phyloP scores from a whole-genome alignment of 2,329 filamentous ascomycete species.

The Cladophialophora carrionii region DNA sequence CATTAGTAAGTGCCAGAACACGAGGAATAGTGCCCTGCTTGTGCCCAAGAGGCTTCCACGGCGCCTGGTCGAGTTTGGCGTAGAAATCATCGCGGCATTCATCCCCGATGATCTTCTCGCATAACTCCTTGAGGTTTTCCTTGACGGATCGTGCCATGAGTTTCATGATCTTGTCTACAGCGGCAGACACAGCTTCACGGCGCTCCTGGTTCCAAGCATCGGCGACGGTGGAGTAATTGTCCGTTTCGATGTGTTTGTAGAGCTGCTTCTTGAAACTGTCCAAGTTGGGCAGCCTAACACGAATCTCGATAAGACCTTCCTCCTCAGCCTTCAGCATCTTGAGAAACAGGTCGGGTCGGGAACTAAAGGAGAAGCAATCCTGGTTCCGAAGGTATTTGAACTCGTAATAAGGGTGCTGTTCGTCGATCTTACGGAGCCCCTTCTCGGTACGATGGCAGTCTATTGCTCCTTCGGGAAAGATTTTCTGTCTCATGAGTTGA shows the following conservation, averaged over 20 bases:
- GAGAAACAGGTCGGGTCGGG: conserved; percentile 84
- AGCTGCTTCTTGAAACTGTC: conserved; percentile 76
- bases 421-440: conserved; percentile 88
- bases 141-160: conserved; percentile 91
- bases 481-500: conserved; percentile 79
- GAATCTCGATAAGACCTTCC: conserved; percentile 87
- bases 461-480: conserved; percentile 80
- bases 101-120: conserved; percentile 88
- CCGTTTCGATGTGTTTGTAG: conserved; percentile 83
- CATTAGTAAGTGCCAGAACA: conserved; percentile 84
- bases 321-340: conserved; percentile 98
- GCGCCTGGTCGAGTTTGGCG: conserved; percentile 89
- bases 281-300: conserved; percentile 74
- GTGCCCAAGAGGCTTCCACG: conserved; percentile 93
- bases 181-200: conserved; percentile 78
- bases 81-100: conserved; percentile 86
- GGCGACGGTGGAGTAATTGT: conserved; percentile 92
- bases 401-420: conserved; percentile 94
- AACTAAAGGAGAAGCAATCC: conserved; percentile 77
- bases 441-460: conserved; percentile 93
- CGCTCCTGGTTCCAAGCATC: conserved; percentile 93
- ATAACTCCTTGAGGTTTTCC: conserved; percentile 89
- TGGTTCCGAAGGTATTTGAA: conserved; percentile 96
- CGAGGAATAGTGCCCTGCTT: conserved; percentile 83
- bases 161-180: conserved; percentile 78